Evolutionary conservation across 2,329 filamentous ascomycete species (phyloP), one percentile per base, ranked within the genome.

Genomic region (Hymenoscyphus linearis): DNA sequence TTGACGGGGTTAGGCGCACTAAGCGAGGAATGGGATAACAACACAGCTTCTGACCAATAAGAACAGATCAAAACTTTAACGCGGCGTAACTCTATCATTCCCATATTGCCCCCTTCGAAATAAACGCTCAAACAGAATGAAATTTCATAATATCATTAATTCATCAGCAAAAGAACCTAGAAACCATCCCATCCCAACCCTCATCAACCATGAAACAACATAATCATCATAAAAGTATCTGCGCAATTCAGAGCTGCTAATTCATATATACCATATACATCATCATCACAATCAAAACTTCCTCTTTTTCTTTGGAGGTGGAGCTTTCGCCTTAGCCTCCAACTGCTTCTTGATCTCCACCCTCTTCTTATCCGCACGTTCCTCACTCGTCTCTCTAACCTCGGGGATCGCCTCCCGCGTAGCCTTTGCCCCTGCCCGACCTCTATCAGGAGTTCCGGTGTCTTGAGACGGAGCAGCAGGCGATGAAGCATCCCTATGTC

Each of bases 291-390:
- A 47, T 69, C 58, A 74, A 63, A 74, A 74, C 44, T 70, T 73
- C 61, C 70, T 66, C 62, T 72, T 74, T 63, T 74, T 74, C 59
- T 70, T 73, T 13, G 61, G 65, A 14, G 72, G 70, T 14, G 64
- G 68, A n/a, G 62, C 67, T 53, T 67, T 70, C 10, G 67, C 65
- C 57, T 74, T 73, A 60, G 64, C 67, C 57, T 71, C 72, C 62
- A 74, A 63, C 55, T 73, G 67, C 57, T 62, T 66, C 55, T 70
- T 69, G 60, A 73, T 55, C 60, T 64, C 55, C 26, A 57, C 62
- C 31, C 72, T 65, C 57, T 71, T 74, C 58, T 63, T 67, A 63
- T 73, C 63, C 16, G 72, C 72, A 36, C 68, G 67, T 59, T 73
- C 72, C 40, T 64, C 31, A 16, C 65, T 69, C n/a, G 70, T 74